Evolutionary conservation across 768 basidiomycete species (phyloP).

Genomic region (Pleurotus djamor): DNA sequence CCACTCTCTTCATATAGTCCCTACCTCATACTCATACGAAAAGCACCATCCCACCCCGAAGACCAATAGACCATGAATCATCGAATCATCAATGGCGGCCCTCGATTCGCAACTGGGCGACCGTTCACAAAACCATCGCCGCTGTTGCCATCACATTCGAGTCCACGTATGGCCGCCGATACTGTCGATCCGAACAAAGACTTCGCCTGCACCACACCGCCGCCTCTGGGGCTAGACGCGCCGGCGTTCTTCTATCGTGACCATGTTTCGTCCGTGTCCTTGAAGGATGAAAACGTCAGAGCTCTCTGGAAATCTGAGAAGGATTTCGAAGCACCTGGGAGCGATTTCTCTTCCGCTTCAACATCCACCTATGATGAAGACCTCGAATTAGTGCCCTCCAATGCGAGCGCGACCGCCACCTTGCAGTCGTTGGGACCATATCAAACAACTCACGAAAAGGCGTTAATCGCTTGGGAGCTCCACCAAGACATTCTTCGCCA

Average conservation of each 20-base stretch:
- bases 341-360: background rate
- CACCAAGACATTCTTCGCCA: background rate
- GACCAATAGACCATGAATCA: background rate
- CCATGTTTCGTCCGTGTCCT: background rate
- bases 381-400: background rate
- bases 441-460: background rate
- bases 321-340: background rate
- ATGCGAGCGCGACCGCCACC: background rate
- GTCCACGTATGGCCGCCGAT: background rate
- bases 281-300: background rate
- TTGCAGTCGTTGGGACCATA: no score
- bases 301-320: background rate
- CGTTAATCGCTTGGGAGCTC: background rate
- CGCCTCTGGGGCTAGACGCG: background rate
- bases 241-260: background rate
- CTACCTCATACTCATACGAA: background rate
- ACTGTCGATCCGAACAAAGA: background rate
- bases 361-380: background rate
- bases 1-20: no score
- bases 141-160: background rate
- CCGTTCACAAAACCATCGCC: background rate
- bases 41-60: background rate
- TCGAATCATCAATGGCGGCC: background rate
- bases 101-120: background rate
- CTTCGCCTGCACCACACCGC: background rate